Evolutionary conservation across 768 basidiomycete genomes (phyloP), one percentile per base, ranked within the genome.

Genomic region (Lentinula detonsa): DNA sequence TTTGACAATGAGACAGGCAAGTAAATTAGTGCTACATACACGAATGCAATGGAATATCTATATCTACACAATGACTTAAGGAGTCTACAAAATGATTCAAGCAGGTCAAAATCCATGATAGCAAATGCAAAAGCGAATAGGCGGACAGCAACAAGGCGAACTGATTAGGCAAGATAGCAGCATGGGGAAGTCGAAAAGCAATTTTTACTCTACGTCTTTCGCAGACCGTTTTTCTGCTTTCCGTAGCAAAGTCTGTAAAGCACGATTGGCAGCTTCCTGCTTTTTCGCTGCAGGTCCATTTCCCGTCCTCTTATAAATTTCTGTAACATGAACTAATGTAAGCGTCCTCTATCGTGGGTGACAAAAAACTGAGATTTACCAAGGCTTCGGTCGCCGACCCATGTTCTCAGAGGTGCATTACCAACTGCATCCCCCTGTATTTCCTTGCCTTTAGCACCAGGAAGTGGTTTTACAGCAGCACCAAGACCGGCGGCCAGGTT

Each of bases 401-500:
- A 91, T 53, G 89, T 67, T 21, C 88, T 74, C 67, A 90, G 68
- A 39, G 82, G 81, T 3, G 81, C 86, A 60, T 89, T 90, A 4
- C 88, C 89, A 18, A 84, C 31, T 9, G 57, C 57, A 49, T 59
- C 57, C 16, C 31, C 57, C 8, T 1, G 18, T 40, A 49, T 59
- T 9, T 39, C 57, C 33, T 50, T 50, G 18, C 57, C 8, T 9
- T 18, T 50, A 2, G 34, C 46, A 13, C 48, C 48, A 28, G 55
- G 23, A 3, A 40, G 7, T 16, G 31, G 64, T 65, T 72, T 66
- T 39, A 33, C 66, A 31, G 42, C 64, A 16, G 83, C 83, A 23
- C 89, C 88, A 56, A 92, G 77, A 4, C 90, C 89, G 9, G 84
- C 85, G 0, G 85, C 87, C 1, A 92, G 76, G 66, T 86, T 85